These are phyloP conservation scores for Colletotrichum karsti DNA, from an alignment of 2,329 filamentous ascomycete genomes.

Conservation along the genomic window DNA sequence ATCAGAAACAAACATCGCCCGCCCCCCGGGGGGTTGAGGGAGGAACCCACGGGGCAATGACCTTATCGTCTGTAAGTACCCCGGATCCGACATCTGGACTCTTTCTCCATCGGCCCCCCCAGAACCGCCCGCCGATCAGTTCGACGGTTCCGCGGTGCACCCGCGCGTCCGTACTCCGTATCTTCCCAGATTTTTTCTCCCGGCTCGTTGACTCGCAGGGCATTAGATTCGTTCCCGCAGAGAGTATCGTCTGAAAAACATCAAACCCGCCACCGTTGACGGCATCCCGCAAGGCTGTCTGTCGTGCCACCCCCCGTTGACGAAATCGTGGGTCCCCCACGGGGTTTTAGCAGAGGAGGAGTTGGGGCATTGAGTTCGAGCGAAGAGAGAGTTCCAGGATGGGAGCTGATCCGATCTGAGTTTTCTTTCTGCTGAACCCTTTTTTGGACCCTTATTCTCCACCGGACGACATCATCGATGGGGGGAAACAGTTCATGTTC, in stretches of 20 bases:
- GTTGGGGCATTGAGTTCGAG: constrained; percentile 4
- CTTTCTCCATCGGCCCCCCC: constrained; percentile 5
- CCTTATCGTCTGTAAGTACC: constrained; percentile 23
- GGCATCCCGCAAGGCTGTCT: not conserved
- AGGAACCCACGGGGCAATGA: constrained; percentile 21
- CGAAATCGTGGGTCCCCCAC: constrained; percentile 18
- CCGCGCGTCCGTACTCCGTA: not conserved
- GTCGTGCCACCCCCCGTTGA: constrained; percentile 7
- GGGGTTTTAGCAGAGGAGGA: not conserved
- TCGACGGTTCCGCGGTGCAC: not conserved
- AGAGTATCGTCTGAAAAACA: no score
- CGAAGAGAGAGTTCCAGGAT: not conserved
- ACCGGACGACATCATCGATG: constrained; percentile 19
- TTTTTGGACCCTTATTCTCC: constrained; percentile 23
- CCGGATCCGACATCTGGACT: constrained; percentile 20
- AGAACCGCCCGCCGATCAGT: constrained; percentile 13
- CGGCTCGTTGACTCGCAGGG: not conserved
- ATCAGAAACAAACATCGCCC: not conserved
- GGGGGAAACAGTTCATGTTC: not conserved
- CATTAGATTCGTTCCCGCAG: no score
- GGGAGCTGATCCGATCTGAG: constrained; percentile 7
- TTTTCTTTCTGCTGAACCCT: constrained; percentile 4
- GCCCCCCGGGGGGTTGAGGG: not conserved
- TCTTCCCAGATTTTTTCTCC: not conserved
- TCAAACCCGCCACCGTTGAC: not conserved